Evolutionary conservation across 768 basidiomycete species (phyloP).

Genomic region (Boletellus ananiceps): DNA sequence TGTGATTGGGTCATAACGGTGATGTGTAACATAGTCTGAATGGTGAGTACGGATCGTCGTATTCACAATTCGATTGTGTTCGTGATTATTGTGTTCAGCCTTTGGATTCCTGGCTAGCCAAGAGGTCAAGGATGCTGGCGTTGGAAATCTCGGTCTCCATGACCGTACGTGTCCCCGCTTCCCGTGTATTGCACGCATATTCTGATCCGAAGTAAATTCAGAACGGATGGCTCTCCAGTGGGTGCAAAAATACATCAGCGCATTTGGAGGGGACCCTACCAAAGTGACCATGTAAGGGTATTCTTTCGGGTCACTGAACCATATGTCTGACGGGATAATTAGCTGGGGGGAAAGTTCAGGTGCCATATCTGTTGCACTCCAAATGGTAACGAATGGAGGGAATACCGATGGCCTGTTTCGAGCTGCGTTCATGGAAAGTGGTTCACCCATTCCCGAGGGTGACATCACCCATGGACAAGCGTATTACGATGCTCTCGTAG

Average conservation of each 20-base stretch:
- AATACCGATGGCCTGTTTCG: slow-evolving; percentile 14
- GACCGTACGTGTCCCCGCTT: slow-evolving; percentile 25
- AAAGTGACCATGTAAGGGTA: slow-evolving; percentile 26
- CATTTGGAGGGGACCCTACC: slow-evolving; percentile 38
- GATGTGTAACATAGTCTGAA: slow-evolving; percentile 2
- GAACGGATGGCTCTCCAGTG: slow-evolving; percentile 37
- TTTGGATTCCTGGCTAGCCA: slow-evolving; percentile 29
- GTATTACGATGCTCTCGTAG: slow-evolving; percentile 16
- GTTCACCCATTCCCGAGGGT: slow-evolving; percentile 3
- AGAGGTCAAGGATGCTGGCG: slow-evolving; percentile 23
- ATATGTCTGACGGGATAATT: no score
- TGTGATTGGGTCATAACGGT: no score
- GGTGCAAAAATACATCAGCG: slow-evolving; percentile 39
- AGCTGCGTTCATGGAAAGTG: slow-evolving; percentile 19
- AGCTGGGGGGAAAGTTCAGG: slow-evolving; percentile 21
- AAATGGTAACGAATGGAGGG: slow-evolving; percentile 16
- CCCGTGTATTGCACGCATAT: neutral
- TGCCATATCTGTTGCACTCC: slow-evolving; percentile 10
- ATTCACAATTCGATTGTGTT: no score
- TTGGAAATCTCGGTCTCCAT: slow-evolving; percentile 36
- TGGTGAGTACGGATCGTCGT: slow-evolving; percentile 4
- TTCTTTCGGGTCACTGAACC: neutral
- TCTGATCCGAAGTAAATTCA: slow-evolving; percentile 7
- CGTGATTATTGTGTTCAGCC: slow-evolving; percentile 1
- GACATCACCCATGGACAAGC: slow-evolving; percentile 2